A percentile compares a stretch with the other conserved stretches of the same genome.
These are phyloP conservation scores for Phaffia australis DNA, from an alignment of 768 basidiomycete genomes.

Conservation along the genomic window DNA sequence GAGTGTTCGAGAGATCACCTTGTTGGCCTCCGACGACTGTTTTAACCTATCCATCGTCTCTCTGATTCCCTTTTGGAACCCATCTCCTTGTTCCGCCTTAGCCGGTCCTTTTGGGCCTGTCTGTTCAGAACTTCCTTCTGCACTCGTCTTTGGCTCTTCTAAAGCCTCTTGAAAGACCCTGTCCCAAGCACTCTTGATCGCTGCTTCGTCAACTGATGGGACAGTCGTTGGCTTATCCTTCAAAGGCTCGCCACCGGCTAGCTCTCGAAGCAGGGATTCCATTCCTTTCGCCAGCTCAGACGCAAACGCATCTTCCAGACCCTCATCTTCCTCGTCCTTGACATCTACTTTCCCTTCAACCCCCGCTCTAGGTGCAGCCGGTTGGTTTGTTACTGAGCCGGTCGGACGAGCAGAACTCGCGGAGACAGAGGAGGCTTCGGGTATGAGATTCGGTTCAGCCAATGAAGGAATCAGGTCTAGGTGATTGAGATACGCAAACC, in stretches of 20 bases:
- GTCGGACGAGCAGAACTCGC: no score
- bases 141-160: conserved; percentile 38
- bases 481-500: no score
- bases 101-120: conserved; percentile 15
- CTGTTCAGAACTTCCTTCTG: background rate
- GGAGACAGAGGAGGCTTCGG: no score
- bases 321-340: conserved; percentile 30
- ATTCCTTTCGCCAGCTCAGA: conserved; percentile 43
- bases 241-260: conserved; percentile 31
- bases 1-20: background rate
- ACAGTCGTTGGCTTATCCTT: background rate
- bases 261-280: conserved; percentile 43
- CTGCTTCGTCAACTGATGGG: background rate
- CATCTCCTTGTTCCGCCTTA: conserved; percentile 24
- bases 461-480: no score
- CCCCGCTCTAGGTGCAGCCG: no score
- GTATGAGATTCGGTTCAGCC: no score
- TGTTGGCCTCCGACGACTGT: conserved; percentile 33
- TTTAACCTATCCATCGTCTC: conserved; percentile 65
- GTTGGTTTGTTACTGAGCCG: no score
- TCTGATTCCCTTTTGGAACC: conserved; percentile 60
- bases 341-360: no score
- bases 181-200: conserved; percentile 49
- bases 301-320: conserved; percentile 38
- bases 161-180: conserved; percentile 57